Evolutionary conservation across 805 yeast genomes (phyloP).

Genomic region (Ascoidea tarda): DNA sequence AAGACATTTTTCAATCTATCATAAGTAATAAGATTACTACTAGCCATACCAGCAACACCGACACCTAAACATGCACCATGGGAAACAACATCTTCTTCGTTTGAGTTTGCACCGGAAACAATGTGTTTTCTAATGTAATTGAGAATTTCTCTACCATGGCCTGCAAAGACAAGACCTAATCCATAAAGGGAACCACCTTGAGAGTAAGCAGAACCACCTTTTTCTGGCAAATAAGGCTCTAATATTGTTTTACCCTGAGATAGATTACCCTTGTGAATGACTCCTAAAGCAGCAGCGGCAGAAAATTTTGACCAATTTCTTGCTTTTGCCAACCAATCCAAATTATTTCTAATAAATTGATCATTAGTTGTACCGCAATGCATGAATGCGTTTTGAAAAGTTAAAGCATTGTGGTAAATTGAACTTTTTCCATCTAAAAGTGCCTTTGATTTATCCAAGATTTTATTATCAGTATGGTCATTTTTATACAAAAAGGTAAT

Average conservation of each 20-base stretch:
- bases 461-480: conserved; percentile 73
- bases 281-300: conserved; percentile 96
- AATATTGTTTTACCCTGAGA: conserved; percentile 80
- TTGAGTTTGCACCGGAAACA: conserved; percentile 44
- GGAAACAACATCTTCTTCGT: conserved; percentile 67
- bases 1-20: conserved; percentile 75
- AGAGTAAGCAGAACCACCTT: conserved; percentile 68
- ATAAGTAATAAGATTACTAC: conserved; percentile 57
- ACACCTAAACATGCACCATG: conserved; percentile 95
- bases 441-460: conserved; percentile 70
- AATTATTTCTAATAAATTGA: conserved; percentile 74
- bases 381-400: conserved; percentile 87
- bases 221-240: conserved; percentile 76
- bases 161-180: conserved; percentile 87
- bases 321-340: conserved; percentile 97
- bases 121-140: conserved; percentile 64
- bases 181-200: conserved; percentile 95
- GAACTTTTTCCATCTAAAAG: conserved; percentile 85
- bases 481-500: conserved; percentile 78
- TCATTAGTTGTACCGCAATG: conserved; percentile 96
- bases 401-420: conserved; percentile 88
- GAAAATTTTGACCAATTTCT: conserved; percentile 96
- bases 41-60: conserved; percentile 96
- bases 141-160: conserved; percentile 71
- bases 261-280: conserved; percentile 88